Conservation (phyloP, 176 grass and related monocot species). For the Chloris gayana region DNA sequence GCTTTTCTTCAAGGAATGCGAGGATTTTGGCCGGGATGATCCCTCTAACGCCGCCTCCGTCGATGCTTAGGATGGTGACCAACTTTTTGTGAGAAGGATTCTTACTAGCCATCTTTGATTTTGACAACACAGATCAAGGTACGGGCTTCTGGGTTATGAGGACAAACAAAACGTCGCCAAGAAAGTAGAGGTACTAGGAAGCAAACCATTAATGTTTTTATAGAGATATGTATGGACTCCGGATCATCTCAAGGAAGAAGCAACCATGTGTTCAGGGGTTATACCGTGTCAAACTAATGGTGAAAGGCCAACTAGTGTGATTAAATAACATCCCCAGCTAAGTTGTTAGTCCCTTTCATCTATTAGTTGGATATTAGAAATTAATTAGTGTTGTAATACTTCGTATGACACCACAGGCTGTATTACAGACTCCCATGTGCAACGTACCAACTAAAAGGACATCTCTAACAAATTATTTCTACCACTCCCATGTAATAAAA, state of each 20-base stretch:
- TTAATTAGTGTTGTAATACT: conserved; percentile 9
- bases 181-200: neutral
- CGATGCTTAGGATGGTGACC: conserved; percentile 72
- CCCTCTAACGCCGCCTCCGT: conserved; percentile 68
- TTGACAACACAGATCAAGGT: neutral
- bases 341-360: neutral
- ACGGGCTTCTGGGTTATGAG: neutral
- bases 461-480: neutral
- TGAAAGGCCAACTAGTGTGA: neutral
- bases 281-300: neutral
- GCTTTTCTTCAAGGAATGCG: conserved; percentile 58
- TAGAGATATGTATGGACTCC: conserved; percentile 9
- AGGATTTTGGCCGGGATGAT: conserved; percentile 73
- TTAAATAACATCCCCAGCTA: neutral
- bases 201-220: conserved; percentile 12
- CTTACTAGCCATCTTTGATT: conserved; percentile 23
- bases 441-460: neutral
- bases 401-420: neutral
- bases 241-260: conserved; percentile 22
- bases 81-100: conserved; percentile 49
- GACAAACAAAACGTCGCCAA: neutral
- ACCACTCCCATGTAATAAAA: neutral
- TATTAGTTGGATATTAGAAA: conserved; percentile 24
- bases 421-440: neutral
- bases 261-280: neutral